Evolutionary conservation across 2,329 filamentous ascomycete species (phyloP), one percentile per base, ranked within the genome.

Genomic region (Aspergillus carbonarius): DNA sequence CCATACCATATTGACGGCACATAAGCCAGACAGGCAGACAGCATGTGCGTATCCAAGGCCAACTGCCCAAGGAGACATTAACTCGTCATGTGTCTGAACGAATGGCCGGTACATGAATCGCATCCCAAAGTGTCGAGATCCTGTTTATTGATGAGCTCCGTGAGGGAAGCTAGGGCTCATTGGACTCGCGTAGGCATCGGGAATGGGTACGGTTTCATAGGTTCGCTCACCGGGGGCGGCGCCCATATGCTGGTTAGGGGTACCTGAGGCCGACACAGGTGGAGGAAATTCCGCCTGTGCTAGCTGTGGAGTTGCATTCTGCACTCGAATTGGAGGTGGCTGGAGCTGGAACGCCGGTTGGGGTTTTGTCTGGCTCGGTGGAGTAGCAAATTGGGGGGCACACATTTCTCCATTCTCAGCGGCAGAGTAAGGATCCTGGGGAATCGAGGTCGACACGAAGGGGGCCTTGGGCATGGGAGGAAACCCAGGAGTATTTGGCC

Each of bases 401-500:
- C 68, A 70, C 63, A 81, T 79, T 63, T 84, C 78, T 62, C 84
- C 83, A 51, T 82, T 81, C 63, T 85, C 82, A 2, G 81, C 80
- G 18, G 74, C 71, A n/a, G 78, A 79, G 66, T 81, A 76, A 20
- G 76, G 71, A 66, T 83, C 79, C 52, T 62, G 63, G 18, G 70
- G 64, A 61, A 72, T 75, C 34, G 69, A 68, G 23, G 76, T 74
- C 58, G 68, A 74, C 55, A 64, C 70, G 59, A 71, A 73, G 58
- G 76, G 77, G 40, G 82, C 82, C 67, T 83, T 81, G 27, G 83
- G 75, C 77, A 89, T 89, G 74, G 88, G 86, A 30, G 87, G 88
- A 73, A 96, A 92, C 64, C 92, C 92, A 12, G 93, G 93, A 0
- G 93, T 97, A 82, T 97, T 97, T 67, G 93, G 93, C 5, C 92